Conservation (phyloP, 1,139 yeast genomes). For the Geotrichum reessii region DNA sequence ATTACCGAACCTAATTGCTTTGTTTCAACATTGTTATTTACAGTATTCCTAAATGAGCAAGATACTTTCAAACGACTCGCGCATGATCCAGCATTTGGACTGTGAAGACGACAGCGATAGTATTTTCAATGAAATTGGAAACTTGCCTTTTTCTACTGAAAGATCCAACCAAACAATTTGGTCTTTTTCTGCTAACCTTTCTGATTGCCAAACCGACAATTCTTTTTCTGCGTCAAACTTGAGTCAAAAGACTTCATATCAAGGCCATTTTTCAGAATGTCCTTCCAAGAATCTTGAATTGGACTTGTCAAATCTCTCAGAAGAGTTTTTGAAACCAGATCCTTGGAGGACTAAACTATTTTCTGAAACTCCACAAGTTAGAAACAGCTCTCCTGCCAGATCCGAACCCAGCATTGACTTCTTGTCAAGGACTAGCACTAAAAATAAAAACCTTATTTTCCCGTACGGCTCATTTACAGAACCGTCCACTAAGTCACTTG, state of each 20-base stretch:
- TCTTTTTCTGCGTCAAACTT: background rate
- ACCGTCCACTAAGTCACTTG: background rate
- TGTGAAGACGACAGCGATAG: constrained; percentile 5
- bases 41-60: constrained; percentile 10
- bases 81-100: background rate
- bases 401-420: constrained; percentile 2
- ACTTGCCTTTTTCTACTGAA: constrained; percentile 7
- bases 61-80: constrained; percentile 4
- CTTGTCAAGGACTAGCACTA: background rate
- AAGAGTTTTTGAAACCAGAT: background rate
- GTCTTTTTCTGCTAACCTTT: constrained; percentile 6
- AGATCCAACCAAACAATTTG: constrained; percentile 10
- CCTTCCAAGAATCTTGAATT: constrained; percentile 9
- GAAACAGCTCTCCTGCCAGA: constrained; percentile 5
- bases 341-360: background rate
- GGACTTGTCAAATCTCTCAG: background rate
- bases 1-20: background rate
- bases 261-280: background rate
- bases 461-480: background rate
- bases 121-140: constrained; percentile 13
- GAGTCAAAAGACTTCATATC: background rate
- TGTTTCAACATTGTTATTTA: background rate
- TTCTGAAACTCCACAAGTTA: background rate
- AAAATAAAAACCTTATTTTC: background rate
- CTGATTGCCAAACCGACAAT: constrained; percentile 1